Conservation (phyloP, 2,329 filamentous ascomycete genomes). For the Dactylellina parvicollis region DNA sequence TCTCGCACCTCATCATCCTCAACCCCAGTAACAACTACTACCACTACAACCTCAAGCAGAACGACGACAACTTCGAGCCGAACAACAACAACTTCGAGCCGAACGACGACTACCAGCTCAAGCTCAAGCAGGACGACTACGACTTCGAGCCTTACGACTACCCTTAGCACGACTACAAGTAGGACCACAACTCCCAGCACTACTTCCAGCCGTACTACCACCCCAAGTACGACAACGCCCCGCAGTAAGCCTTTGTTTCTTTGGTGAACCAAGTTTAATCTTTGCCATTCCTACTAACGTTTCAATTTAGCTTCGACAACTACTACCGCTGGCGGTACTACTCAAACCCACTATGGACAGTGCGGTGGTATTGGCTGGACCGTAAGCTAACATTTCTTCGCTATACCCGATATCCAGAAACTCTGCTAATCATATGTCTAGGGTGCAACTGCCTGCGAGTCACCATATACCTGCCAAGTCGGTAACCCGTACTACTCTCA, state of each 20-base stretch:
- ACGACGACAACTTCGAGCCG: constrained; percentile 10
- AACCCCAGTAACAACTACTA: constrained; percentile 20
- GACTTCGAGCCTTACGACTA: neutral
- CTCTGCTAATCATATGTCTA: constrained; percentile 11
- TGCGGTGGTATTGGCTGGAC: constrained; percentile 50
- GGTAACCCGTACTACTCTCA: constrained; percentile 61
- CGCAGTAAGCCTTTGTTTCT: constrained; percentile 3
- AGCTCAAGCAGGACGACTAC: constrained; percentile 19
- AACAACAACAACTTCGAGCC: constrained; percentile 22
- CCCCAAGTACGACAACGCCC: constrained; percentile 4
- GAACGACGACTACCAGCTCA: constrained; percentile 10
- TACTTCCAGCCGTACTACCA: constrained; percentile 15
- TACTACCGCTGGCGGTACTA: constrained; percentile 16
- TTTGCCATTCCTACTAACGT: neutral
- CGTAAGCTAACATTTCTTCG: constrained; percentile 13
- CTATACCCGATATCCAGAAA: neutral
- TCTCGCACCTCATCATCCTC: constrained; percentile 16
- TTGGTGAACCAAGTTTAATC: neutral
- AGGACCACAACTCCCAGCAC: constrained; percentile 17
- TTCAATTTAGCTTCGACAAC: constrained; percentile 17
- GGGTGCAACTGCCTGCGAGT: constrained; percentile 59
- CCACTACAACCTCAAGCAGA: constrained; percentile 11
- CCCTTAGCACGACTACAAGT: constrained; percentile 2
- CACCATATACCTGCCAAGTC: constrained; percentile 59
- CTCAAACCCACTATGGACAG: constrained; percentile 43